Evolutionary conservation across 371 early-diverging fungal genomes (phyloP), one percentile per base, ranked within the genome.

Genomic region (Apophysomyces ossiformis): DNA sequence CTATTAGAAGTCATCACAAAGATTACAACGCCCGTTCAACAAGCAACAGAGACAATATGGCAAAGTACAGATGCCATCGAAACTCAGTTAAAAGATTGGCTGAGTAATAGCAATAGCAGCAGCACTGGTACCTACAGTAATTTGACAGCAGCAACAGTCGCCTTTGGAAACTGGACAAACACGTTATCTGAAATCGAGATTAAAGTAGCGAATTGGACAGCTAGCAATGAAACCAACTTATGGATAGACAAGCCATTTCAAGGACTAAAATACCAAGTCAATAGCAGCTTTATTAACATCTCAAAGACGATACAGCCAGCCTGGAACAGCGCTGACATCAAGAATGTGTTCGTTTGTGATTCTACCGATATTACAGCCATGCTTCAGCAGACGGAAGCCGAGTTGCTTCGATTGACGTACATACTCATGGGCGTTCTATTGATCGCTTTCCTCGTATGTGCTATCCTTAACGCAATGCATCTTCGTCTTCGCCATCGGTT

Each of bases 181-280:
- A 57, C 68, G 6, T 26, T 81, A 39, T 57, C 65, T 7, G 39
- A 38, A 3, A 61, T 70, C 2, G 75, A 78, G 37, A 21, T 12
- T 7, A 69, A 73, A 15, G 64, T 77, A 4, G 61, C 69, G 15
- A 47, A 70, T 2, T 82, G 76, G 74, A 72, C 77, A 0, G 57
- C 66, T 32, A 46, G 61, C 3, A 70, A 68, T 16, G 59, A 69
- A 1, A 37, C 77, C 5, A n/a, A 68, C 6, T 5, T 37, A 1
- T 5, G 72, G 9, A 21, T 82, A 5, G 50, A 60, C 9, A 57
- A 11, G 13, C 79, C 79, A 0, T 79, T 82, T 39, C 61, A 69
- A 15, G 37, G 41, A 3, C 54, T 82, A 0, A 70, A 69, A 6
- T 12, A 44, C 0, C 67, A 74, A 16, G 43, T 82, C 3, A 74